These are phyloP conservation scores for Odontarrhena argentea DNA, from an alignment of 345 rosid genomes.

Conservation along the genomic window DNA sequence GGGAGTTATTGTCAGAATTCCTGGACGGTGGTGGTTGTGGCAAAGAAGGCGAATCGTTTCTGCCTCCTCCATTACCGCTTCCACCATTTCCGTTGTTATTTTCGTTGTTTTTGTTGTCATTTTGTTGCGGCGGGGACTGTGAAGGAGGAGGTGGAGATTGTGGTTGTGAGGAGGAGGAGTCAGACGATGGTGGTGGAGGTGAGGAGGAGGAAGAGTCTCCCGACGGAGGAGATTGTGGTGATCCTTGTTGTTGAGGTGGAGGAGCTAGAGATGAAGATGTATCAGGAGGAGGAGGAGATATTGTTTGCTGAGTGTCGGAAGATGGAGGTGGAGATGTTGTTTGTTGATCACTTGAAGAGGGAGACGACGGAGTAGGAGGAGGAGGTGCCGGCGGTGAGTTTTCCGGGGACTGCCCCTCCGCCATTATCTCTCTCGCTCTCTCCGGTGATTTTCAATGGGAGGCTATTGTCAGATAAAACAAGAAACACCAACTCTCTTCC, in stretches of 20 bases:
- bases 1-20: slow-evolving; percentile 8
- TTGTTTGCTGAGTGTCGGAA: slow-evolving; percentile 30
- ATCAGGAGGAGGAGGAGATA: slow-evolving; percentile 36
- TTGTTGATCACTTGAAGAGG: slow-evolving; percentile 27
- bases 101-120: slow-evolving; percentile 19
- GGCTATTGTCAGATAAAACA: slow-evolving; percentile 27
- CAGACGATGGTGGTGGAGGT: slow-evolving; percentile 38
- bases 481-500: slow-evolving; percentile 25
- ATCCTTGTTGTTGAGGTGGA: slow-evolving; percentile 35
- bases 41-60: slow-evolving; percentile 2
- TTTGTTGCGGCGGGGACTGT: slow-evolving; percentile 17
- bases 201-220: slow-evolving; percentile 18
- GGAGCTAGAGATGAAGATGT: slow-evolving; percentile 32
- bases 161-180: slow-evolving; percentile 34
- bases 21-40: slow-evolving; percentile 32
- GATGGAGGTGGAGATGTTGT: slow-evolving; percentile 41
- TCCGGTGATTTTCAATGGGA: slow-evolving; percentile 24
- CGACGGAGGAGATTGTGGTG: slow-evolving; percentile 35
- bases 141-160: slow-evolving; percentile 40
- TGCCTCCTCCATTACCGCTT: slow-evolving; percentile 11
- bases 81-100: slow-evolving; percentile 22
- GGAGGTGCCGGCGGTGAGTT: slow-evolving; percentile 45
- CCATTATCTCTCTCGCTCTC: slow-evolving; percentile 36
- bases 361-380: slow-evolving; percentile 30
- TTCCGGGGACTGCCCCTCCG: slow-evolving; percentile 37